Evolutionary conservation across 164 flowering plant genomes (phyloP).

Genomic region (Aristolochia fimbriata): DNA sequence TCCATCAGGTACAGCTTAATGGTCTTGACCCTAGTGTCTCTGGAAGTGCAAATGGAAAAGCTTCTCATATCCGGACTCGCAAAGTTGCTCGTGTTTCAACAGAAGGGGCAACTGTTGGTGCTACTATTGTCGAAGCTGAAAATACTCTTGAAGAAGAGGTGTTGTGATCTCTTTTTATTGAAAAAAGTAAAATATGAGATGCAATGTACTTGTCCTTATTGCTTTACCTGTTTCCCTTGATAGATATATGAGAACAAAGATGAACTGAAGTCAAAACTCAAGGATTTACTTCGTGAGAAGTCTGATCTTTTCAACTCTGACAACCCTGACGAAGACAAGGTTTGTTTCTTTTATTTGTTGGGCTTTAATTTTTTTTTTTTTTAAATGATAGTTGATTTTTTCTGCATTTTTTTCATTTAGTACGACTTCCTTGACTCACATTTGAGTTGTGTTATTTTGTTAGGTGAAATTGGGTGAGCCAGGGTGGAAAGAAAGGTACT

Average conservation of each 20-base stretch:
- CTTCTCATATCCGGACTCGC: constrained; percentile 20
- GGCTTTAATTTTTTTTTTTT: not conserved
- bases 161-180: constrained; percentile 4
- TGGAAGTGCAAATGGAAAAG: constrained; percentile 17
- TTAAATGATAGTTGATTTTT: not conserved
- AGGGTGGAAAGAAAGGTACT: constrained; percentile 96
- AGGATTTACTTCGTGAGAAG: constrained; percentile 69
- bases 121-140: constrained; percentile 98
- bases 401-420: too few relatives aligned
- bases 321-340: constrained; percentile 84
- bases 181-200: not conserved
- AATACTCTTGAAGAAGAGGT: constrained; percentile 63
- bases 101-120: constrained; percentile 58
- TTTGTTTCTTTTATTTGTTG: constrained; percentile 6
- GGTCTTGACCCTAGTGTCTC: constrained; percentile 17
- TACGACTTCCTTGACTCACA: too few relatives aligned
- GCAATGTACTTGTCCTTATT: not conserved
- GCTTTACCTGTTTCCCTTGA: not conserved
- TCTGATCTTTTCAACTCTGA: constrained; percentile 61
- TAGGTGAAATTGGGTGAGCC: constrained; percentile 85
- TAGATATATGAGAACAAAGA: constrained; percentile 69
- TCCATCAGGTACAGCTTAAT: not conserved
- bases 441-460: not conserved
- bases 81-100: constrained; percentile 54
- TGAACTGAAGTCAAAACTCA: constrained; percentile 74